These are phyloP conservation scores for Apiotrichum montevideense DNA, from an alignment of 1,284 basidiomycete species.

Conservation along the genomic window DNA sequence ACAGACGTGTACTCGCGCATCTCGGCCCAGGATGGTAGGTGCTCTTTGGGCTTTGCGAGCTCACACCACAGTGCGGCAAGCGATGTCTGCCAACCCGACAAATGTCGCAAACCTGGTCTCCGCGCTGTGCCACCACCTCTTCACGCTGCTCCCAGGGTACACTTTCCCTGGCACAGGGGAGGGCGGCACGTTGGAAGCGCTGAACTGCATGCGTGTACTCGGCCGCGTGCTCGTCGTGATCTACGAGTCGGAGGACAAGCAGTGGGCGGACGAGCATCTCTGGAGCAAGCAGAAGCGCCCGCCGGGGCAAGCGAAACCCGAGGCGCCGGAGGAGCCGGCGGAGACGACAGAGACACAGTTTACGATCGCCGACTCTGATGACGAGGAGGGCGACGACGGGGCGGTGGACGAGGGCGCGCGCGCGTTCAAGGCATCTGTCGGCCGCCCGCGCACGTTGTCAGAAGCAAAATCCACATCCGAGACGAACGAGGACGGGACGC, in stretches of 20 bases:
- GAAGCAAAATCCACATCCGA: conserved; percentile 21
- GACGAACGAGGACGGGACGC: conserved; percentile 10
- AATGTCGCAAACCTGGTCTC: conserved; percentile 76
- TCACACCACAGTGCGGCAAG: conserved; percentile 59
- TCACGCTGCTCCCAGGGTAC: conserved; percentile 71
- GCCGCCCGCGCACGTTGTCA: conserved; percentile 1
- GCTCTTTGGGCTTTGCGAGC: not conserved
- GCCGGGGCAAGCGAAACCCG: not conserved
- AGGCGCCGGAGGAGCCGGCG: conserved; percentile 51
- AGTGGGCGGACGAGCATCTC: conserved; percentile 13
- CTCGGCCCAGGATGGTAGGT: conserved; percentile 73
- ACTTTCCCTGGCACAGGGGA: conserved; percentile 60
- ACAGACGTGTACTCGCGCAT: conserved; percentile 84
- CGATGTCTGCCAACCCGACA: conserved; percentile 70
- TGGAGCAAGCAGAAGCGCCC: conserved; percentile 8
- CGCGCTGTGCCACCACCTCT: conserved; percentile 66
- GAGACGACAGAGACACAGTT: conserved; percentile 59
- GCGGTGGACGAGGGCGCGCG: conserved; percentile 60
- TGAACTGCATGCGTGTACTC: conserved; percentile 81
- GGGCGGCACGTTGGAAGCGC: conserved; percentile 59
- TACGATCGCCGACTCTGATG: conserved; percentile 64
- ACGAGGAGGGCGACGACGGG: conserved; percentile 58
- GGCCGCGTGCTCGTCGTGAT: conserved; percentile 79
- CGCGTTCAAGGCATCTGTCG: conserved; percentile 39
- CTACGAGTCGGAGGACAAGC: conserved; percentile 61